phyloP scores from a whole-genome alignment of 305 asterid species.

The Striga hermonthica region DNA sequence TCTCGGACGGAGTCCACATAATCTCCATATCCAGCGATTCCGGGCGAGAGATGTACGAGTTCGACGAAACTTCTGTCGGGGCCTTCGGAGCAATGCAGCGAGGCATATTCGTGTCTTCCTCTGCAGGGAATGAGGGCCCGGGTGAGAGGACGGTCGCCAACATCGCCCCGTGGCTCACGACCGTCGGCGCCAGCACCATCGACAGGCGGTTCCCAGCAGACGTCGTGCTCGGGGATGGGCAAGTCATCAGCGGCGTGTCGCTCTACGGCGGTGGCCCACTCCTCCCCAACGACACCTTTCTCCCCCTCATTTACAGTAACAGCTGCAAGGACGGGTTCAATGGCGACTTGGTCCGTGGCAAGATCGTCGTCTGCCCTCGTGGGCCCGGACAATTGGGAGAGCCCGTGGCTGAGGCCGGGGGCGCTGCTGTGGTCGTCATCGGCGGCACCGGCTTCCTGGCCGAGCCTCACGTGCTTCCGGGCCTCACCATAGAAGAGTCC shows the following conservation, averaged over 20 bases:
- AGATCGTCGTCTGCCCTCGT: neutral
- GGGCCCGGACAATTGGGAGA: neutral
- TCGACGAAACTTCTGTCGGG: slow-evolving; percentile 46
- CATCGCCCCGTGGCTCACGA: neutral
- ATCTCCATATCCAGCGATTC: slow-evolving; percentile 76
- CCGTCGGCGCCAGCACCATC: neutral
- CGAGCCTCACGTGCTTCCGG: neutral
- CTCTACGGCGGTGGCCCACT: neutral
- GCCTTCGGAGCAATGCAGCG: neutral
- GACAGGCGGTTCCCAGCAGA: neutral
- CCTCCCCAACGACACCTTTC: neutral
- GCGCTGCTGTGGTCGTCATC: neutral
- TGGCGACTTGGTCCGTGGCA: neutral
- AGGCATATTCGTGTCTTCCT: neutral
- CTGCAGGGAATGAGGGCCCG: neutral
- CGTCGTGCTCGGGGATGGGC: neutral
- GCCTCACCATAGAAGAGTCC: slow-evolving; percentile 46
- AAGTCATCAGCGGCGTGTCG: neutral
- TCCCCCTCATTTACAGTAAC: neutral
- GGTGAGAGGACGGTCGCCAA: neutral
- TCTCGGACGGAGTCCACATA: slow-evolving; percentile 31
- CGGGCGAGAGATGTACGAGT: slow-evolving; percentile 40
- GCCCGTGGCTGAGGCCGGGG: neutral
- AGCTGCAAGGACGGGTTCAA: neutral
- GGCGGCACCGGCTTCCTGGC: neutral